Evolutionary conservation across 805 yeast species (phyloP), one percentile per base, ranked within the genome.

Genomic region (Sugiyamaella mastotermitis): DNA sequence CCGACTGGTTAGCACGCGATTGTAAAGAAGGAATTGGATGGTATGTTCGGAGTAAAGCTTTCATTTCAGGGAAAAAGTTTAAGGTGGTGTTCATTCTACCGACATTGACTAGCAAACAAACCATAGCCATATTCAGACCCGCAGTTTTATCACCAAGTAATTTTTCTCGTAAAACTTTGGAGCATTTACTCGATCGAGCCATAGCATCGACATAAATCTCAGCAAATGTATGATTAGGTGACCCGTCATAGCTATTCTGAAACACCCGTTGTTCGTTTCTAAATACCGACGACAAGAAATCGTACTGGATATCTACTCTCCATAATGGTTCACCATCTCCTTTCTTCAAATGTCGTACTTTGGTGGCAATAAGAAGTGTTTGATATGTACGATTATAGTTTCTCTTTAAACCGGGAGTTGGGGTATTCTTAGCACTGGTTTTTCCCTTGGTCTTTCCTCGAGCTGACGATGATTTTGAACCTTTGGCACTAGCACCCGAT

Each of bases 1-100:
- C 72, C 10, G 69, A 57, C 32, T 62, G 61, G 37, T 68, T 73
- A 13, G 80, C 70, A 41, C 74, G 76, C 2, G 81, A 77, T 57
- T 90, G 97, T 30, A 90, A 66, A 8, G 87, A 77, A 1, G 98
- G 98, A 23, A 90, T 85, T 9, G 95, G 83, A 61, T 90, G 97
- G 56, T 83, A 90, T 0, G 97, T 88, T 53, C 98, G 71, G 46
- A 90, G 69, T 48, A 87, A 90, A 0, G 95, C 85, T 50, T 86
- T 80, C 97, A 90, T 90, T 54, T 87, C 97, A 16, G 94, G 85
- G 40, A 86, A 95, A 56, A 90, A 65, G 61, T 90, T 90, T 37
- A 90, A 80, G 2, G 97, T 90, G 2, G 98, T 90, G 64, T 90
- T 90, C 78, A 90, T 77, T 45, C 97, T 69, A 7, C 97, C 97